These are phyloP conservation scores for Oryza nivara DNA, from an alignment of 176 grass and related monocot genomes.

Conservation along the genomic window DNA sequence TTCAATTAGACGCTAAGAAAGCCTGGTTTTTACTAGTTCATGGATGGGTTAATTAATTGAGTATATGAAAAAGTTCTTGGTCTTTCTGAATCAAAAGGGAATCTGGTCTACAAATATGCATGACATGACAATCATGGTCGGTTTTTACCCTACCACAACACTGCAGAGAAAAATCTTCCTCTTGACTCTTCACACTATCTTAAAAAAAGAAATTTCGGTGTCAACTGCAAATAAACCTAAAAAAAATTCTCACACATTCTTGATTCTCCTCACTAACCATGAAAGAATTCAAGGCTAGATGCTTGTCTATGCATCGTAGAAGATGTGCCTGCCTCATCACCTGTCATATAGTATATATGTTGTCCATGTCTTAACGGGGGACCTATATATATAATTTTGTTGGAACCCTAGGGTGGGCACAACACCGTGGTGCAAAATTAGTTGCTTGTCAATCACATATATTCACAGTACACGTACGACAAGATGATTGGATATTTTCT, in stretches of 20 bases:
- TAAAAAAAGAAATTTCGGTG: not conserved
- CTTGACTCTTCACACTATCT: not conserved
- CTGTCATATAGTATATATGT: not conserved
- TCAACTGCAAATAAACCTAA: constrained; percentile 9
- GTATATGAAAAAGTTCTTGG: not conserved
- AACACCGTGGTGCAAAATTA: constrained; percentile 17
- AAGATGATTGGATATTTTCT: constrained; percentile 5
- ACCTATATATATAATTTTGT: not conserved
- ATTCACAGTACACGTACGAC: not conserved
- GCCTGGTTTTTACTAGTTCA: not conserved
- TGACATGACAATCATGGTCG: not conserved
- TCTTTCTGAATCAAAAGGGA: not conserved
- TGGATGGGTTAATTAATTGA: not conserved
- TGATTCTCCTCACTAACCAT: constrained; percentile 8
- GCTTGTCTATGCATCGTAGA: not conserved
- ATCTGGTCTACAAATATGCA: not conserved
- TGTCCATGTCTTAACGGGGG: not conserved
- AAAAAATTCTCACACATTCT: not conserved
- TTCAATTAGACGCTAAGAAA: not conserved
- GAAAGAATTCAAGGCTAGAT: constrained; percentile 18
- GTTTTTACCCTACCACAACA: not conserved
- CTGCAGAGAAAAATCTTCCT: not conserved
- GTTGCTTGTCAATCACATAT: constrained; percentile 35
- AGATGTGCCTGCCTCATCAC: constrained; percentile 17
- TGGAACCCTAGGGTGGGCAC: constrained; percentile 28